These are phyloP conservation scores for Hericium erinaceus DNA, from an alignment of 768 basidiomycete genomes.

Conservation along the genomic window DNA sequence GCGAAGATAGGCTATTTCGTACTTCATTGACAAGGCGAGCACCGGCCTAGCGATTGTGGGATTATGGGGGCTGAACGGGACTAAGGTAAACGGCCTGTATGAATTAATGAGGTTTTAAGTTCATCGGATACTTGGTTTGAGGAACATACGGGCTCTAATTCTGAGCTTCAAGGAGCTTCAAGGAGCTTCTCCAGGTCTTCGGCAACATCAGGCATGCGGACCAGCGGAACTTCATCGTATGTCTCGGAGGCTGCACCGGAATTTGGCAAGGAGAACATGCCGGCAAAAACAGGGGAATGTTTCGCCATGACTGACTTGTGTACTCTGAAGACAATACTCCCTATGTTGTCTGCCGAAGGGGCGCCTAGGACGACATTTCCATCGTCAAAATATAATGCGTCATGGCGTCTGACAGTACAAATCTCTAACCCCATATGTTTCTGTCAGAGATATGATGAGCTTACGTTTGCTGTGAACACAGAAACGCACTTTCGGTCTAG, in stretches of 20 bases:
- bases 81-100: too few species aligned
- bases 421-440: neutral
- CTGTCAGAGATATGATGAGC: too few species aligned
- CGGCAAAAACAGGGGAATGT: neutral
- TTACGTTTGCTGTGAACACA: too few species aligned
- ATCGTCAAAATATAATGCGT: neutral
- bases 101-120: neutral
- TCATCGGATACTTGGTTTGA: neutral
- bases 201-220: neutral
- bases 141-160: neutral
- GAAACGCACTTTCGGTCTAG: too few species aligned
- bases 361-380: neutral
- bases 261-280: neutral
- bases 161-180: neutral
- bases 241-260: neutral
- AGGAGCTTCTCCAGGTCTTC: neutral
- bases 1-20: conserved; percentile 13
- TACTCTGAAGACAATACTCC: neutral
- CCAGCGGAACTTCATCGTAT: neutral
- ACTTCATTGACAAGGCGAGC: conserved; percentile 2
- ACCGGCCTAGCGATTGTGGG: neutral
- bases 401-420: neutral
- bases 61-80: neutral
- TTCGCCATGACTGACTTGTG: neutral
- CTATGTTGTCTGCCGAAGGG: neutral